Evolutionary conservation across 2,329 filamentous ascomycete species (phyloP).

Genomic region (Fusarium euwallaceae): DNA sequence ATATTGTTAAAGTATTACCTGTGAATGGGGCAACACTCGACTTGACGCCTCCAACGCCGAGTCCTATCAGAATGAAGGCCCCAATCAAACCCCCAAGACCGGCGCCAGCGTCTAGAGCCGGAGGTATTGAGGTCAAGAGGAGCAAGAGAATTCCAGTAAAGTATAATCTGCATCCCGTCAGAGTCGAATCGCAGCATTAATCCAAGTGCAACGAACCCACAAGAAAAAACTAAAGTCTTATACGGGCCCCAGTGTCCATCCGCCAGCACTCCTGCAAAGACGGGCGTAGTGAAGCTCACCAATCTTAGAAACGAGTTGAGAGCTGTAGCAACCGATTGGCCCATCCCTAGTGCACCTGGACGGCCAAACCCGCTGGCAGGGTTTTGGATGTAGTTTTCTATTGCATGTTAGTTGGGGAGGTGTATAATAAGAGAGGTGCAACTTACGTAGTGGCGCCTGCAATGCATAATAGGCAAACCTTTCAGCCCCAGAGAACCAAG

Average conservation of each 20-base stretch:
- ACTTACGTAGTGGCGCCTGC: conserved; percentile 1
- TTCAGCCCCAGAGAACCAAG: conserved; percentile 6
- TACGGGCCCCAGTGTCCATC: conserved; percentile 1
- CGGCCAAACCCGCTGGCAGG: not conserved
- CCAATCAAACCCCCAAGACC: not conserved
- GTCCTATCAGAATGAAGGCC: conserved; percentile 1
- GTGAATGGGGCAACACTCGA: conserved; percentile 4
- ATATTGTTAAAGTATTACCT: not conserved
- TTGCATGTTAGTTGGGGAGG: not conserved
- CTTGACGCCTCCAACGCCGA: conserved; percentile 5
- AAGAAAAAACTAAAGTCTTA: not conserved
- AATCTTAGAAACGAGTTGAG: conserved; percentile 2
- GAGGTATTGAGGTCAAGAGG: not conserved
- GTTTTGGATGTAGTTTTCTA: conserved; percentile 7
- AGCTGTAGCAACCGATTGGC: not conserved
- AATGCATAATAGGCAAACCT: conserved; percentile 4
- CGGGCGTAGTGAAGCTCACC: not conserved
- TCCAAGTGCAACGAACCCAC: not conserved
- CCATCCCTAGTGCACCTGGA: conserved; percentile 1
- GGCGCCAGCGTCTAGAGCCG: not conserved
- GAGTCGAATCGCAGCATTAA: not conserved
- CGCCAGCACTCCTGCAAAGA: not conserved
- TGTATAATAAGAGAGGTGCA: not conserved
- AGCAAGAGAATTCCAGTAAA: not conserved
- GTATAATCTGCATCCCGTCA: not conserved